These are phyloP conservation scores for Coemansia sp. DNA, from an alignment of 192 early-diverging fungal genomes.

Conservation along the genomic window DNA sequence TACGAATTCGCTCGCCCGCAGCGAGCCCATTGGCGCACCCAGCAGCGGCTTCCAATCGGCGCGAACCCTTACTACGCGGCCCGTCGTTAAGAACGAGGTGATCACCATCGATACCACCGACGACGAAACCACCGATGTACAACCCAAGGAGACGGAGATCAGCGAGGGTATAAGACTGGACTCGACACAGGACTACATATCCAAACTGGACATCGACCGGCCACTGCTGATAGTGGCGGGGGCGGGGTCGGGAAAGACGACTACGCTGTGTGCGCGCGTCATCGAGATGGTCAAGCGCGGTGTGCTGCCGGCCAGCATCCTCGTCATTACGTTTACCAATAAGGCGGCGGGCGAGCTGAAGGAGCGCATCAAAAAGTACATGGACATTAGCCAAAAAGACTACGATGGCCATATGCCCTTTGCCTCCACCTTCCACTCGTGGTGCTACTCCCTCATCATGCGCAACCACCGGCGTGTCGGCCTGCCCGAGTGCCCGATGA, in stretches of 20 bases:
- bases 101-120: neutral
- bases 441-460: constrained; percentile 41
- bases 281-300: constrained; percentile 44
- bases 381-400: constrained; percentile 1
- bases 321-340: constrained; percentile 57
- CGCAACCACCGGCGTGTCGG: constrained; percentile 15
- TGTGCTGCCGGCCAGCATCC: constrained; percentile 14
- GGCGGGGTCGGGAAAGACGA: constrained; percentile 49
- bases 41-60: constrained; percentile 5
- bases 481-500: constrained; percentile 18
- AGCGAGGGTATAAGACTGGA: constrained; percentile 20
- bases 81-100: neutral
- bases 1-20: constrained; percentile 6
- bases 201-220: constrained; percentile 36
- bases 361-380: constrained; percentile 30
- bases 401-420: constrained; percentile 11
- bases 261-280: constrained; percentile 49
- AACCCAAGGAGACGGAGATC: neutral
- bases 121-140: neutral
- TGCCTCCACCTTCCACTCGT: constrained; percentile 52
- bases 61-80: neutral
- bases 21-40: neutral
- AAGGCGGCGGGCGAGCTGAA: constrained; percentile 52
- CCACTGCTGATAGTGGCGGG: constrained; percentile 51
- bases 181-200: constrained; percentile 27